phyloP scores from a whole-genome alignment of 306 rosid species.

The Comarum palustre region DNA sequence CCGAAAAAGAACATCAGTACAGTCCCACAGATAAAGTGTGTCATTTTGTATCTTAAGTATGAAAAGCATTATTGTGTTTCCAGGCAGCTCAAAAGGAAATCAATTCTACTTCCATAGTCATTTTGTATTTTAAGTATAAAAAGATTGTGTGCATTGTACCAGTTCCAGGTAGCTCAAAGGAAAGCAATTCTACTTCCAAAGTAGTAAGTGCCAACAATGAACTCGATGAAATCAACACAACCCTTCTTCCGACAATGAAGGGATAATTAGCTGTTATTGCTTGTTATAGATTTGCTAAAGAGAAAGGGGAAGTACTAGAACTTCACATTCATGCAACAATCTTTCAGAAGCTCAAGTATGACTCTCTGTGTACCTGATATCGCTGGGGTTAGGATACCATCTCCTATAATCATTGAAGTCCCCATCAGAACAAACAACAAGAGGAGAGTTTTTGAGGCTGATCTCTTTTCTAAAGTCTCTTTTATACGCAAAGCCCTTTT shows the following conservation, averaged over 20 bases:
- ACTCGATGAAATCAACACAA: neutral
- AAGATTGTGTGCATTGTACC: constrained; percentile 3
- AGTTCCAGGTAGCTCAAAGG: neutral
- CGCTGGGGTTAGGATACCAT: constrained; percentile 94
- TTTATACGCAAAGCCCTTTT: constrained; percentile 80
- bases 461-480: constrained; percentile 64
- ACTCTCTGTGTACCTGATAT: constrained; percentile 65
- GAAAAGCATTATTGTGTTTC: constrained; percentile 10
- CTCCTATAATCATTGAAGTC: constrained; percentile 96
- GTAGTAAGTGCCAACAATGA: neutral
- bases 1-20: constrained; percentile 21
- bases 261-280: constrained; percentile 3
- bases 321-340: neutral
- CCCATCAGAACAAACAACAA: constrained; percentile 84
- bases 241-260: neutral
- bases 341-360: neutral
- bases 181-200: neutral
- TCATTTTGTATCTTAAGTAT: neutral
- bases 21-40: neutral
- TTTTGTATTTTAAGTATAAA: too few species aligned
- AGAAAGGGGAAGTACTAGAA: neutral
- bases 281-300: neutral
- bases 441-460: constrained; percentile 55
- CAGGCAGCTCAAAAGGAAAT: neutral
- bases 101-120: neutral